These are phyloP conservation scores for Bullera alba DNA, from an alignment of 768 basidiomycete genomes.

Conservation along the genomic window DNA sequence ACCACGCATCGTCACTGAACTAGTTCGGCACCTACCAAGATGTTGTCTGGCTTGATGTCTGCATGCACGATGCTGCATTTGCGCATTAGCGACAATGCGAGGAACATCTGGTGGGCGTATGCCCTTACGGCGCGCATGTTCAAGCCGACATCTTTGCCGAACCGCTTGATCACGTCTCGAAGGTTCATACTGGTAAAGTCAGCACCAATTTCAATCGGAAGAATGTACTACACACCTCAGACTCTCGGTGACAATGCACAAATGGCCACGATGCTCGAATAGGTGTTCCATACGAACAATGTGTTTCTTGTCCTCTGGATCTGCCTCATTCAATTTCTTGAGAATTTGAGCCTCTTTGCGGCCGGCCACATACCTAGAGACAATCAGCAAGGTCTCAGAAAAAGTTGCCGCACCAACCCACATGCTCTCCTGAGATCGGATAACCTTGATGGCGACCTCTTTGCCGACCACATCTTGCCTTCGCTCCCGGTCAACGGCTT, in stretches of 20 bases:
- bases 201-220: neutral
- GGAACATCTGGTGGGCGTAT: constrained; percentile 94
- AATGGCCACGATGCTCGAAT: constrained; percentile 94
- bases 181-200: constrained; percentile 74
- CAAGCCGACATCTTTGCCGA: constrained; percentile 94
- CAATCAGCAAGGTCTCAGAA: neutral
- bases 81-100: constrained; percentile 71
- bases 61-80: constrained; percentile 96
- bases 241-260: constrained; percentile 92
- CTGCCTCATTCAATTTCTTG: constrained; percentile 74
- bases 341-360: constrained; percentile 86
- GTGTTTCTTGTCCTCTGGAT: constrained; percentile 96
- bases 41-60: constrained; percentile 98
- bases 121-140: constrained; percentile 96
- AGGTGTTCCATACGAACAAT: constrained; percentile 84
- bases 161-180: constrained; percentile 93
- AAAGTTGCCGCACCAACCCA: constrained; percentile 48
- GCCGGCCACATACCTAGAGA: constrained; percentile 81
- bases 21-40: constrained; percentile 58
- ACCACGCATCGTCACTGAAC: neutral
- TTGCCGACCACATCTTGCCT: constrained; percentile 51
- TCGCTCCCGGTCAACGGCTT: constrained; percentile 50
- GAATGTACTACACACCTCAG: constrained; percentile 58
- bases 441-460: constrained; percentile 97
- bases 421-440: constrained; percentile 94